These are phyloP conservation scores for Russula sp. DNA, from an alignment of 768 basidiomycete species.

Conservation along the genomic window DNA sequence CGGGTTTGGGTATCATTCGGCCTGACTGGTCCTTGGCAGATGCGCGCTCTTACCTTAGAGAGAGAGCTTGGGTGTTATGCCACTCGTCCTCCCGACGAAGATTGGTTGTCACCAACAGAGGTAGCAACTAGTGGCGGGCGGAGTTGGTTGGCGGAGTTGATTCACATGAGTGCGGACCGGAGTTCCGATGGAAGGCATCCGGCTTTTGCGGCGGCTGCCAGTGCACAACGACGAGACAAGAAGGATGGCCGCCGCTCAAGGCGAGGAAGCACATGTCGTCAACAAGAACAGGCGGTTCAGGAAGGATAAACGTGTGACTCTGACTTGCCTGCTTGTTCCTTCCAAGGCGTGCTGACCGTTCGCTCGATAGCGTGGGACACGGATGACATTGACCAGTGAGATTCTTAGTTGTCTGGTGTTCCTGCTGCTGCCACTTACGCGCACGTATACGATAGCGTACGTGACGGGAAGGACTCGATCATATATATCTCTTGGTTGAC, in stretches of 20 bases:
- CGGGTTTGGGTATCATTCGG: too few species aligned
- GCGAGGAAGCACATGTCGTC: conserved; percentile 29
- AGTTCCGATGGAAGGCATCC: neutral
- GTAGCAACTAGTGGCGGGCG: too few species aligned
- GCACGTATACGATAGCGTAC: conserved; percentile 29
- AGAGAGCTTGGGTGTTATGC: neutral
- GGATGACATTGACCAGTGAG: conserved; percentile 98
- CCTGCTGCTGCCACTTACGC: neutral
- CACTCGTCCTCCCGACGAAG: too few species aligned
- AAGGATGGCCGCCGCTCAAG: neutral
- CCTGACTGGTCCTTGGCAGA: too few species aligned
- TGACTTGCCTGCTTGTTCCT: conserved; percentile 14
- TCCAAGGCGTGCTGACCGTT: conserved; percentile 20
- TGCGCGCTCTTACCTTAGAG: too few species aligned
- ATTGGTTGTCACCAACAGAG: too few species aligned
- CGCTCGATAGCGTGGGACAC: conserved; percentile 85
- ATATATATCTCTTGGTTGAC: neutral
- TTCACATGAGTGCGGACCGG: neutral
- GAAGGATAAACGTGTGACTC: conserved; percentile 86
- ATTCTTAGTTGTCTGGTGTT: conserved; percentile 6
- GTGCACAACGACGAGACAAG: too few species aligned
- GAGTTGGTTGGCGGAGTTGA: neutral
- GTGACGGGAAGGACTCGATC: conserved; percentile 7
- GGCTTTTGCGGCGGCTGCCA: too few species aligned
- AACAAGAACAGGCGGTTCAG: conserved; percentile 87